These are phyloP conservation scores for Sorghum bicolor DNA, from an alignment of 176 grass and related monocot species.

Conservation along the genomic window DNA sequence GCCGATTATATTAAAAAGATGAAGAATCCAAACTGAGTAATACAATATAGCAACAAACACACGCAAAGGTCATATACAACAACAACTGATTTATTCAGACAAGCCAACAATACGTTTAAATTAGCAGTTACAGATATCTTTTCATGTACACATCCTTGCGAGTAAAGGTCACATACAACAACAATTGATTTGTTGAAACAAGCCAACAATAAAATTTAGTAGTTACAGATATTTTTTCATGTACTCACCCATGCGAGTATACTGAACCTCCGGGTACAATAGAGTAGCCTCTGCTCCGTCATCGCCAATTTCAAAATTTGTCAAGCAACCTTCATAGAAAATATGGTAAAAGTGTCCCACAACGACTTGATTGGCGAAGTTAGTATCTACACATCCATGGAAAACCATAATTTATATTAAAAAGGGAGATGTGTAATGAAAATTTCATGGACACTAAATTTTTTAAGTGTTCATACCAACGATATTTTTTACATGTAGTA, in stretches of 20 bases:
- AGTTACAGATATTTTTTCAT: constrained; percentile 42
- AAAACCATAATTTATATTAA: not conserved
- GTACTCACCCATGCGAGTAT: constrained; percentile 32
- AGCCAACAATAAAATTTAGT: too few species aligned
- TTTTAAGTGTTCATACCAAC: not conserved
- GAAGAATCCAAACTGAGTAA: too few species aligned
- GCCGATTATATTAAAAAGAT: too few species aligned
- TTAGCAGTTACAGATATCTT: too few species aligned
- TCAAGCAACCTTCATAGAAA: constrained; percentile 54
- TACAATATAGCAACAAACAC: too few species aligned
- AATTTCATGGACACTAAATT: not conserved
- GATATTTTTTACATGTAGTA: not conserved
- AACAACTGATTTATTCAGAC: too few species aligned
- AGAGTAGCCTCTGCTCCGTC: constrained; percentile 38
- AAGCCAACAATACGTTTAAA: too few species aligned
- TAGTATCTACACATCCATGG: not conserved
- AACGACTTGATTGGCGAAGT: constrained; percentile 10
- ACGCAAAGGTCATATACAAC: too few species aligned
- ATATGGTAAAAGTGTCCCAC: constrained; percentile 57
- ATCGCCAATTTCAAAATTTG: constrained; percentile 52
- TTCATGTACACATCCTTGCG: too few species aligned
- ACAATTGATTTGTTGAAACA: too few species aligned
- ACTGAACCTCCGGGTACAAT: constrained; percentile 55
- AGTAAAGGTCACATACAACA: too few species aligned
- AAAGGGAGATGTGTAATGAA: not conserved